Percentiles rank a stretch among this genome's conserved stretches.
These are phyloP conservation scores for Mariannaea sp. DNA, from an alignment of 2,329 filamentous ascomycete genomes.

Conservation along the genomic window DNA sequence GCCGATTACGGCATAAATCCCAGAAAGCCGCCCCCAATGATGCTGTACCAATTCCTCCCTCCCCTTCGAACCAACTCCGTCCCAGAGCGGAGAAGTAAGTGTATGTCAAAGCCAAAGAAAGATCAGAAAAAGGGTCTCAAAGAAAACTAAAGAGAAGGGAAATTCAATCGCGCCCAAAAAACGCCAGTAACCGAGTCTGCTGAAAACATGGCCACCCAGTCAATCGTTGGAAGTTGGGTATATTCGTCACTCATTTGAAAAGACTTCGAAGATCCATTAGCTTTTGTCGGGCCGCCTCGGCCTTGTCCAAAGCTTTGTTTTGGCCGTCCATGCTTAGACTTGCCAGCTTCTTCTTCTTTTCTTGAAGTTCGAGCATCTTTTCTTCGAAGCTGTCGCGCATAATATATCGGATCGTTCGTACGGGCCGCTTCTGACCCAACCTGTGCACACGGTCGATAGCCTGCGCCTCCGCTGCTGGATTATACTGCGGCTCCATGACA, in stretches of 20 bases:
- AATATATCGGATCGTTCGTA: slow-evolving; percentile 85
- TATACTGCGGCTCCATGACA: slow-evolving; percentile 98
- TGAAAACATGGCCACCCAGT: slow-evolving; percentile 20
- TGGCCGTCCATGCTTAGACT: slow-evolving; percentile 79
- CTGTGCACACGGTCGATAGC: slow-evolving; percentile 93
- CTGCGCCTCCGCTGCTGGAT: slow-evolving; percentile 92
- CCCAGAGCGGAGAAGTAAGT: slow-evolving; percentile 11
- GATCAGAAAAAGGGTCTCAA: slow-evolving; percentile 26
- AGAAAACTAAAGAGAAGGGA: slow-evolving; percentile 37
- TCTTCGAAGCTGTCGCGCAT: slow-evolving; percentile 93
- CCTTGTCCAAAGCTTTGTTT: slow-evolving; percentile 57
- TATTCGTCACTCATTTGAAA: slow-evolving; percentile 52
- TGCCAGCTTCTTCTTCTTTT: slow-evolving; percentile 90
- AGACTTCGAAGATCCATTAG: slow-evolving; percentile 63
- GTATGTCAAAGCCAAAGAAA: neutral
- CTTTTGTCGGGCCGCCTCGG: slow-evolving; percentile 63
- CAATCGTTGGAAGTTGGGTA: slow-evolving; percentile 15
- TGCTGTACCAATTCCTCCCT: slow-evolving; percentile 28
- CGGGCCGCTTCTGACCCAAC: slow-evolving; percentile 85
- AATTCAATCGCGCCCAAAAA: slow-evolving; percentile 26
- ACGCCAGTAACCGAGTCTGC: slow-evolving; percentile 25
- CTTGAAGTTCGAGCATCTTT: slow-evolving; percentile 86
- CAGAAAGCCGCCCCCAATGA: slow-evolving; percentile 22
- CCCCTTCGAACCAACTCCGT: slow-evolving; percentile 12
- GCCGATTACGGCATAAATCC: slow-evolving; percentile 21